Conservation (phyloP, 345 rosid species). For the Erysimum cheiranthoides region DNA sequence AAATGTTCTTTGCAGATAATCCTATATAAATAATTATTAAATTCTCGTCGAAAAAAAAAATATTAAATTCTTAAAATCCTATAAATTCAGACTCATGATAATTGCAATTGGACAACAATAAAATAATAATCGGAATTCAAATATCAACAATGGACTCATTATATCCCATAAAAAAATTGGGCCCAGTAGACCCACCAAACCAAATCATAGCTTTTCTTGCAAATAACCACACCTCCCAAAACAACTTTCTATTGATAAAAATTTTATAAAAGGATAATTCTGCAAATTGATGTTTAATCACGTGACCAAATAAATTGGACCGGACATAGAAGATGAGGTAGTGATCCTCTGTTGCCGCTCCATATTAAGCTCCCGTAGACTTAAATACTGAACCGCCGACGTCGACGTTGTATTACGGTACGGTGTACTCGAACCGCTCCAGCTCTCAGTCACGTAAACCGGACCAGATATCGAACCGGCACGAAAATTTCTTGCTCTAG, state of each 20-base stretch:
- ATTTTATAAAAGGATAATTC: neutral
- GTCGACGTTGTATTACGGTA: conserved; percentile 51
- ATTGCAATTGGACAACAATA: no score
- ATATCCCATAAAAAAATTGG: neutral
- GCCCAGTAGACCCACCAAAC: neutral
- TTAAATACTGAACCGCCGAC: conserved; percentile 62
- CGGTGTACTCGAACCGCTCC: conserved; percentile 69
- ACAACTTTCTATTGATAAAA: neutral
- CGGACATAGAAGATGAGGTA: conserved; percentile 55
- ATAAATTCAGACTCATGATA: no score
- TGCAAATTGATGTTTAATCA: conserved; percentile 31
- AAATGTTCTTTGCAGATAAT: no score
- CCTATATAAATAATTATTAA: no score
- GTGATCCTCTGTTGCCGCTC: conserved; percentile 62
- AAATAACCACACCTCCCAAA: conserved; percentile 2
- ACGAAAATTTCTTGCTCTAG: conserved; percentile 60
- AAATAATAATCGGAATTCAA: no score
- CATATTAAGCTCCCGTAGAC: conserved; percentile 80
- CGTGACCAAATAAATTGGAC: conserved; percentile 68
- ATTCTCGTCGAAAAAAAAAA: no score
- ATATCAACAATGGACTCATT: neutral
- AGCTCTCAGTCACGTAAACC: conserved; percentile 71
- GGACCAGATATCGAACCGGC: conserved; percentile 73
- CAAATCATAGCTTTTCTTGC: neutral
- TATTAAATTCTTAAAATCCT: no score